phyloP scores from a whole-genome alignment of 257 asterid genomes.

The Ilex aquifolium region DNA sequence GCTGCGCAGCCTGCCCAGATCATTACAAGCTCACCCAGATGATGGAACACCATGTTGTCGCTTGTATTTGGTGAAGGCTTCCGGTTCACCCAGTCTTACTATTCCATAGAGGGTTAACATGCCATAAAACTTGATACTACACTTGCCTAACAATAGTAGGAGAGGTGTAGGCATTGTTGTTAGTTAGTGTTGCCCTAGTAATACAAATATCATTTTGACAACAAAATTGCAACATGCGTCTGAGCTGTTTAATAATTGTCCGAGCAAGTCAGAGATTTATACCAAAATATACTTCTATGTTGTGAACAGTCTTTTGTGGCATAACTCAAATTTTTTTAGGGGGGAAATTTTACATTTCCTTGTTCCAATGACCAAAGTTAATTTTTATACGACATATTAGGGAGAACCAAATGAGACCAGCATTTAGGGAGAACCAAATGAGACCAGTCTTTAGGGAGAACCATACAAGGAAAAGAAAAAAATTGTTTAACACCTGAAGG shows the following conservation, averaged over 20 bases:
- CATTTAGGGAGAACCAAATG: no score
- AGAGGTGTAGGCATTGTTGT: conserved; percentile 23
- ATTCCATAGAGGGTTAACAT: conserved; percentile 23
- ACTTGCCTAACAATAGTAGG: conserved; percentile 8
- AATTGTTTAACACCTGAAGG: no score
- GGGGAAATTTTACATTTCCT: neutral
- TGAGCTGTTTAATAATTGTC: neutral
- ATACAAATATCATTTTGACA: neutral
- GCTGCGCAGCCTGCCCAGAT: conserved; percentile 76
- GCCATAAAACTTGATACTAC: conserved; percentile 17
- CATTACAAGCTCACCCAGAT: conserved; percentile 75
- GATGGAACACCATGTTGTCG: conserved; percentile 93
- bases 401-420: no score
- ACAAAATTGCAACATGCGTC: neutral
- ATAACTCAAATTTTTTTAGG: no score
- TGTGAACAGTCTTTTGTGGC: neutral
- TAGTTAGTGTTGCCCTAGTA: conserved; percentile 8
- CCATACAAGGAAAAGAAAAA: no score
- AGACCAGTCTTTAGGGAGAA: no score
- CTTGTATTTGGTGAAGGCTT: conserved; percentile 77
- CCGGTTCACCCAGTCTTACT: conserved; percentile 57
- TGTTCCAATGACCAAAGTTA: no score
- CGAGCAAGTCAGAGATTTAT: neutral
- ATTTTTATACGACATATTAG: no score
- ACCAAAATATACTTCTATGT: neutral